Percentiles rank a stretch among this genome's conserved stretches.
Conservation (phyloP, 441 rosid species). For the Erodium moschatum region DNA sequence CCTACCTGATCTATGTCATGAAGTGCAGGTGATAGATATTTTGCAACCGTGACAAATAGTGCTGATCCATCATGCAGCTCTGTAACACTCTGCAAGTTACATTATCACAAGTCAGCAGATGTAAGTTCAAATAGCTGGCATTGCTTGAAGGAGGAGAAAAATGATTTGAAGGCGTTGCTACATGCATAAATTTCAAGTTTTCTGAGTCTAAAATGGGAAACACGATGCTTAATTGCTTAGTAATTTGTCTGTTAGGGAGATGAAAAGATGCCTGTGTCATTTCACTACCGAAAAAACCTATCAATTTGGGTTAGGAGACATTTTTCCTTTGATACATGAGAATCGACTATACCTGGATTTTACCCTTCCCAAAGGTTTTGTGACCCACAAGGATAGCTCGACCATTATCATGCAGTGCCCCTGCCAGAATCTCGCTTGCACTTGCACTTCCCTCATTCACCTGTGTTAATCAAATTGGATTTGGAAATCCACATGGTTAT, state of each 20-base stretch:
- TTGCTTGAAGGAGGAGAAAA: background rate
- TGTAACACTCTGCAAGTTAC: constrained; percentile 51
- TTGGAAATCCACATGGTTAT: background rate
- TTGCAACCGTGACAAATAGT: constrained; percentile 75
- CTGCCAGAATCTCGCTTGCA: constrained; percentile 92
- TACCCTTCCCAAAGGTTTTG: constrained; percentile 83
- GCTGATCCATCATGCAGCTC: constrained; percentile 86
- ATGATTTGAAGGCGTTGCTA: too few species aligned
- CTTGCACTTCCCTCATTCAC: constrained; percentile 90
- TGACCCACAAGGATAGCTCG: constrained; percentile 83
- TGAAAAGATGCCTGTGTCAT: background rate
- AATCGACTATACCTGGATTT: constrained; percentile 51
- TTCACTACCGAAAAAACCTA: too few species aligned
- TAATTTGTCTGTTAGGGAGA: background rate
- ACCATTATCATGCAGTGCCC: constrained; percentile 80
- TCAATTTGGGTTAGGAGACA: background rate
- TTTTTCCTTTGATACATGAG: background rate
- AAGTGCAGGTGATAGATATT: constrained; percentile 50
- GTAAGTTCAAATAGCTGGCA: background rate
- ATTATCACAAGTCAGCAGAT: background rate
- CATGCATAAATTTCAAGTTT: too few species aligned
- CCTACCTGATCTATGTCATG: constrained; percentile 34
- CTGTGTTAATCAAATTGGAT: constrained; percentile 28
- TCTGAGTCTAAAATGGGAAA: background rate
- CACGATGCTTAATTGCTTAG: background rate